These are phyloP conservation scores for Anisodus acutangulus DNA, from an alignment of 257 asterid genomes.

Conservation along the genomic window DNA sequence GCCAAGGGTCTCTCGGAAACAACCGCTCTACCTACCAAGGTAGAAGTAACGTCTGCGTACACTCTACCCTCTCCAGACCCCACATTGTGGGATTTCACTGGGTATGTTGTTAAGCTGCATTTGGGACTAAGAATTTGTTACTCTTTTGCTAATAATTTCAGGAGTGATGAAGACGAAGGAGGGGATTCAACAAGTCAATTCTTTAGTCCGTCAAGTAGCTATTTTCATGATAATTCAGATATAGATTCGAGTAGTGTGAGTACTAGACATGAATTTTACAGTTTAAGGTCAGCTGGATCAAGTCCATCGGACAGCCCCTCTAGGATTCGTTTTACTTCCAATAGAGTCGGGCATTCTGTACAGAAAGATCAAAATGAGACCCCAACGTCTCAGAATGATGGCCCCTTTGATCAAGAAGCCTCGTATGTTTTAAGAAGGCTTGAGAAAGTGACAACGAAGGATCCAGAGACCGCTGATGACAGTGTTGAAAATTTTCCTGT, in stretches of 20 bases:
- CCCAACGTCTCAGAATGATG: slow-evolving; percentile 45
- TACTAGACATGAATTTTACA: slow-evolving; percentile 63
- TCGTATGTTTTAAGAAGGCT: slow-evolving; percentile 58
- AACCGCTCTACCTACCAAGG: no score
- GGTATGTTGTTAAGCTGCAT: not conserved
- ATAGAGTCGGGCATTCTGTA: slow-evolving; percentile 63
- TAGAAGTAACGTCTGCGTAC: no score
- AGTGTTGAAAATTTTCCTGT: no score
- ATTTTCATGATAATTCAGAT: slow-evolving; percentile 60
- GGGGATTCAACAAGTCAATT: slow-evolving; percentile 62
- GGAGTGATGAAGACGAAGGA: slow-evolving; percentile 83
- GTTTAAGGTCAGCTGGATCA: slow-evolving; percentile 69
- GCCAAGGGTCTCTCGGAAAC: no score
- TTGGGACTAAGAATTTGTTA: slow-evolving; percentile 2
- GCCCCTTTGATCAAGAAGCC: slow-evolving; percentile 55
- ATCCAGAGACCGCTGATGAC: slow-evolving; percentile 24
- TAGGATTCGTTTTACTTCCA: slow-evolving; percentile 58
- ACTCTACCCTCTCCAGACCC: no score
- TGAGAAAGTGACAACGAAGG: slow-evolving; percentile 49
- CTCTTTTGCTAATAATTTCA: slow-evolving; percentile 39
- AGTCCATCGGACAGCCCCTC: slow-evolving; percentile 91
- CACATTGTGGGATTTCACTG: no score
- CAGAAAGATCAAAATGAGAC: slow-evolving; percentile 47
- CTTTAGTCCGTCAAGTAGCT: slow-evolving; percentile 59
- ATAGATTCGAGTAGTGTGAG: slow-evolving; percentile 80